These are phyloP conservation scores for Ogataea sp. DNA, from an alignment of 805 yeast genomes.

Conservation along the genomic window DNA sequence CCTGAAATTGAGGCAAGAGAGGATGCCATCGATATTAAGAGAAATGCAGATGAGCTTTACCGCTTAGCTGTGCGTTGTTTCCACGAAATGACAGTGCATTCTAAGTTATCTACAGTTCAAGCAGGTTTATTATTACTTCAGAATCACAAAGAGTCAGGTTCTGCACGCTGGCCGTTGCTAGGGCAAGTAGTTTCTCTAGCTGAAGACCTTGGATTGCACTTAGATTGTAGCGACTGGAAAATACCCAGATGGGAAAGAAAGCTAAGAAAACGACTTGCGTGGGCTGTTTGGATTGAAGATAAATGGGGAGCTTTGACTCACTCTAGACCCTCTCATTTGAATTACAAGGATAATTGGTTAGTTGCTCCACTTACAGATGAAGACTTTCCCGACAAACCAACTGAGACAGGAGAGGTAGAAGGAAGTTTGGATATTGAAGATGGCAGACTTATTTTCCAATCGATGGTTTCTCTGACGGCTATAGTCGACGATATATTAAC, in stretches of 20 bases:
- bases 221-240: slow-evolving; percentile 26
- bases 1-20: background rate
- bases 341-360: slow-evolving; percentile 39
- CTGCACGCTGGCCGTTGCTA: slow-evolving; percentile 1
- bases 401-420: slow-evolving; percentile 18
- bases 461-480: slow-evolving; percentile 27
- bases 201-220: slow-evolving; percentile 75
- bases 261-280: slow-evolving; percentile 25
- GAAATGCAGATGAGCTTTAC: background rate
- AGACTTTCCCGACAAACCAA: slow-evolving; percentile 44
- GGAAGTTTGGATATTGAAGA: slow-evolving; percentile 53
- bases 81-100: slow-evolving; percentile 3
- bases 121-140: slow-evolving; percentile 5
- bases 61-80: slow-evolving; percentile 1
- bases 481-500: slow-evolving; percentile 30
- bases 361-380: slow-evolving; percentile 53
- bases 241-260: slow-evolving; percentile 22
- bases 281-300: slow-evolving; percentile 24
- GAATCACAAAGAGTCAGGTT: slow-evolving; percentile 3
- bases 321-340: slow-evolving; percentile 24
- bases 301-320: slow-evolving; percentile 25
- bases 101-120: slow-evolving; percentile 7
- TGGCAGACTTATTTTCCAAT: slow-evolving; percentile 33
- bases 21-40: background rate
- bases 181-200: slow-evolving; percentile 57